Conservation (phyloP, 805 yeast species). For the Kazachstania martiniae region DNA sequence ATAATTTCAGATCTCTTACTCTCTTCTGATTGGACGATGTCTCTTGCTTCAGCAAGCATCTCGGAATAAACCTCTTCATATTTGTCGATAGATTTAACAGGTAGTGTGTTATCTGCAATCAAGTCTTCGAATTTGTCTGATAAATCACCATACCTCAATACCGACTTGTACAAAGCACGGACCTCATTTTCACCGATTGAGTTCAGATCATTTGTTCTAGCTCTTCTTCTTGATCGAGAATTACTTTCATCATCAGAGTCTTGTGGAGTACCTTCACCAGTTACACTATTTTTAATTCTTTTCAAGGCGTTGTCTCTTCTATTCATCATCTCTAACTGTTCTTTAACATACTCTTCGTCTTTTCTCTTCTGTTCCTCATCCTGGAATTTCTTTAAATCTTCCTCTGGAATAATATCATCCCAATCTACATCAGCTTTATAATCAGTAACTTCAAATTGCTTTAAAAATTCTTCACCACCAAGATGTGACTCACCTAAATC, state of each 20-base stretch:
- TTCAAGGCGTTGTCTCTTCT: slow-evolving; percentile 69
- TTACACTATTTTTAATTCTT: slow-evolving; percentile 37
- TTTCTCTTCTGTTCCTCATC: slow-evolving; percentile 80
- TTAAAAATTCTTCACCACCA: slow-evolving; percentile 96
- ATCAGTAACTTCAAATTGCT: slow-evolving; percentile 96
- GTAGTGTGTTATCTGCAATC: slow-evolving; percentile 79
- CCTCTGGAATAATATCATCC: slow-evolving; percentile 98
- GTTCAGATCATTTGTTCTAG: slow-evolving; percentile 36
- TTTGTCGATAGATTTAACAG: slow-evolving; percentile 72
- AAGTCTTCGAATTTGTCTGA: slow-evolving; percentile 69
- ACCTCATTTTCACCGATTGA: slow-evolving; percentile 76
- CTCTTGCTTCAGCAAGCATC: slow-evolving; percentile 49
- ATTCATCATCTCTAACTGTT: slow-evolving; percentile 79
- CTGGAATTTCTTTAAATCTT: slow-evolving; percentile 76
- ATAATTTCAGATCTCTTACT: slow-evolving; percentile 44
- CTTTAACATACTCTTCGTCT: slow-evolving; percentile 79
- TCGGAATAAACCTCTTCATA: slow-evolving; percentile 71
- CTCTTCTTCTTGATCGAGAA: slow-evolving; percentile 30
- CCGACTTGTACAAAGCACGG: slow-evolving; percentile 73
- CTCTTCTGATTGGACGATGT: slow-evolving; percentile 55
- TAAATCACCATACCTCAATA: slow-evolving; percentile 74
- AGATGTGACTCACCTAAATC: slow-evolving; percentile 94
- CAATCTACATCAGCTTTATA: slow-evolving; percentile 97
- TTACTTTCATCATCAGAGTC: slow-evolving; percentile 29
- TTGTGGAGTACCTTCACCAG: slow-evolving; percentile 29